Evolutionary conservation across 2,329 filamentous ascomycete genomes (phyloP).

Genomic region (Meredithiella fracta): DNA sequence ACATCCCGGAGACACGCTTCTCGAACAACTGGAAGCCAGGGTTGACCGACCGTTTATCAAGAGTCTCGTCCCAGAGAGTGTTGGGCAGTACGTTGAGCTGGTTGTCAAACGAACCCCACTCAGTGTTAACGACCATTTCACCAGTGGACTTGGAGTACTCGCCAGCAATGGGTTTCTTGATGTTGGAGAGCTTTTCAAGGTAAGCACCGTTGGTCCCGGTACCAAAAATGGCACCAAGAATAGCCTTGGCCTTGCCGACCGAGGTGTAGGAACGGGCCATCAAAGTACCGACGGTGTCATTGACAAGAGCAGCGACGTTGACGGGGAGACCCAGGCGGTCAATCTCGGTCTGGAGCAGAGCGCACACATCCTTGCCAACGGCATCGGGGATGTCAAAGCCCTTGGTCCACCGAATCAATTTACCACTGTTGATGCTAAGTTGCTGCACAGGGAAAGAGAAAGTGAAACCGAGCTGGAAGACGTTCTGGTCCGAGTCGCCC

Average conservation of each 20-base stretch:
- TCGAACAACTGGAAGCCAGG: slow-evolving; percentile 97
- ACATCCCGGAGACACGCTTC: slow-evolving; percentile 97
- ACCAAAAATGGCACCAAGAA: slow-evolving; percentile 93
- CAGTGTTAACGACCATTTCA: slow-evolving; percentile 94
- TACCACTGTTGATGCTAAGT: slow-evolving; percentile 85
- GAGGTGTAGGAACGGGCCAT: slow-evolving; percentile 96
- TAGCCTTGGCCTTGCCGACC: slow-evolving; percentile 66
- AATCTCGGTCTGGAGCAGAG: slow-evolving; percentile 74
- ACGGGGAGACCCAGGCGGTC: slow-evolving; percentile 76
- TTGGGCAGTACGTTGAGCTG: slow-evolving; percentile 72
- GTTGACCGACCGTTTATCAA: slow-evolving; percentile 72
- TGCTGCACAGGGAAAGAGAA: slow-evolving; percentile 97
- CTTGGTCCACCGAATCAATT: slow-evolving; percentile 93
- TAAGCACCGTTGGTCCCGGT: slow-evolving; percentile 97
- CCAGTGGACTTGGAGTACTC: slow-evolving; percentile 67
- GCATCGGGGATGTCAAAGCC: slow-evolving; percentile 95
- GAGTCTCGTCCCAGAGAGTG: slow-evolving; percentile 62
- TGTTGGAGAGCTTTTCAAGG: slow-evolving; percentile 73
- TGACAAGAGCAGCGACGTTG: slow-evolving; percentile 87
- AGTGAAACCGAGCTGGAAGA: slow-evolving; percentile 94
- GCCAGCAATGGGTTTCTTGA: slow-evolving; percentile 59
- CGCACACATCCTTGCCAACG: slow-evolving; percentile 86
- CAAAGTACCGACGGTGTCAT: slow-evolving; percentile 92
- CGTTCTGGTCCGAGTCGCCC: slow-evolving; percentile 44
- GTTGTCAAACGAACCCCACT: slow-evolving; percentile 98